A percentile compares a stretch with the other conserved stretches of the same genome.
Evolutionary conservation across 345 rosid genomes (phyloP).

Genomic region (Melastoma malabathricum): DNA sequence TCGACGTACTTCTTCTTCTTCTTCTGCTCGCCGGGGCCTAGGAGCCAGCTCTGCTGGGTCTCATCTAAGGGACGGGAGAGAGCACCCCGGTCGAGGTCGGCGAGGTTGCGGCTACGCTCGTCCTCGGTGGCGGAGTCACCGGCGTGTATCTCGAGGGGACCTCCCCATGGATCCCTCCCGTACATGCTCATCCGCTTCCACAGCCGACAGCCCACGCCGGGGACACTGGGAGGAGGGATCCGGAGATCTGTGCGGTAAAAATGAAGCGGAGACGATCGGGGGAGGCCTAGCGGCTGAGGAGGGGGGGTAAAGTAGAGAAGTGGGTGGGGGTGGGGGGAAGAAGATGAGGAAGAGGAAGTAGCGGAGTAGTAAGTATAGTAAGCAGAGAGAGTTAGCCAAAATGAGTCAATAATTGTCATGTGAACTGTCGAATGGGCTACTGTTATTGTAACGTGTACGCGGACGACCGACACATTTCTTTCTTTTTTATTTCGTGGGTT

Average conservation of each 20-base stretch:
- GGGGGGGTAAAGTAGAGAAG: background rate
- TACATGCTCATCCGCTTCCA: slow-evolving; percentile 33
- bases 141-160: slow-evolving; percentile 82
- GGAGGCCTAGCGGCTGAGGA: no score
- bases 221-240: no score
- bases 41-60: slow-evolving; percentile 98
- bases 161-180: slow-evolving; percentile 98
- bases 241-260: no score
- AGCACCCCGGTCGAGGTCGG: slow-evolving; percentile 79
- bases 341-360: background rate
- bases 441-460: no score
- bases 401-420: background rate
- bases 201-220: no score
- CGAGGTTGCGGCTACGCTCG: slow-evolving; percentile 76
- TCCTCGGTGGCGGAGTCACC: slow-evolving; percentile 97
- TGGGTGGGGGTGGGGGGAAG: background rate
- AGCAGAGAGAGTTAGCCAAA: background rate
- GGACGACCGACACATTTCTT: no score
- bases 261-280: no score
- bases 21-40: slow-evolving; percentile 85
- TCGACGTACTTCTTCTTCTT: slow-evolving; percentile 96
- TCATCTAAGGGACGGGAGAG: slow-evolving; percentile 75
- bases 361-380: background rate
- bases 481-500: no score
- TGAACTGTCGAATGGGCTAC: no score